phyloP scores from a whole-genome alignment of 306 rosid species.

The Chamaecrista fasciculata region DNA sequence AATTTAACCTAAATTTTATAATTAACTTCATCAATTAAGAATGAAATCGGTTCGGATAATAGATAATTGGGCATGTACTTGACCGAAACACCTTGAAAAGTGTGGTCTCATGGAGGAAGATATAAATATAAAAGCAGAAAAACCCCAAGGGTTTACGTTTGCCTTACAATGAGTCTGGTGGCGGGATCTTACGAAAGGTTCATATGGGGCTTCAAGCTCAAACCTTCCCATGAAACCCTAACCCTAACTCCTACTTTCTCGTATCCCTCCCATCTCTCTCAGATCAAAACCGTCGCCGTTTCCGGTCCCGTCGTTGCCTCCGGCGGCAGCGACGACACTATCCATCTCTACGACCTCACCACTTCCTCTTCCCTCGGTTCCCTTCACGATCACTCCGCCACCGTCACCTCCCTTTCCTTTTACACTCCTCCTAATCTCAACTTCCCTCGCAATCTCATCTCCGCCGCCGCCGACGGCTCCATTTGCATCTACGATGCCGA shows the following conservation, averaged over 20 bases:
- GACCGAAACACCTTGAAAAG: no score
- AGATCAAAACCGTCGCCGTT: slow-evolving; percentile 67
- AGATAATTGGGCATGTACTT: no score
- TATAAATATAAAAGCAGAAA: no score
- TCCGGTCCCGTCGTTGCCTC: slow-evolving; percentile 78
- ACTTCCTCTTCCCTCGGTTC: slow-evolving; percentile 79
- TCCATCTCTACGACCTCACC: slow-evolving; percentile 79
- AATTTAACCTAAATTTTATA: no score
- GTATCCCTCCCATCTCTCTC: slow-evolving; percentile 80
- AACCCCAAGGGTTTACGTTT: not conserved
- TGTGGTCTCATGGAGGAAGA: no score
- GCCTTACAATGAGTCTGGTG: slow-evolving; percentile 50
- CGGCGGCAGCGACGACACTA: slow-evolving; percentile 84
- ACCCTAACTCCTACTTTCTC: slow-evolving; percentile 69
- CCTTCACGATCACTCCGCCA: slow-evolving; percentile 67
- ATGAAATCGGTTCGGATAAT: no score
- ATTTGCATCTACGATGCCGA: slow-evolving; percentile 77
- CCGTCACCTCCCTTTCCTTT: slow-evolving; percentile 80
- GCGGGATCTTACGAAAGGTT: slow-evolving; percentile 92
- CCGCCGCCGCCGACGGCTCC: slow-evolving; percentile 72
- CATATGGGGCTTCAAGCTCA: slow-evolving; percentile 87
- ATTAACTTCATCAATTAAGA: no score
- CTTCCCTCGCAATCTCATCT: slow-evolving; percentile 86
- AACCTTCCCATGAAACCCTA: slow-evolving; percentile 37
- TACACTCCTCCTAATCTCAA: slow-evolving; percentile 57